Conservation (phyloP, 108 stramenopile genomes). For the Discostella stelligeroides region DNA sequence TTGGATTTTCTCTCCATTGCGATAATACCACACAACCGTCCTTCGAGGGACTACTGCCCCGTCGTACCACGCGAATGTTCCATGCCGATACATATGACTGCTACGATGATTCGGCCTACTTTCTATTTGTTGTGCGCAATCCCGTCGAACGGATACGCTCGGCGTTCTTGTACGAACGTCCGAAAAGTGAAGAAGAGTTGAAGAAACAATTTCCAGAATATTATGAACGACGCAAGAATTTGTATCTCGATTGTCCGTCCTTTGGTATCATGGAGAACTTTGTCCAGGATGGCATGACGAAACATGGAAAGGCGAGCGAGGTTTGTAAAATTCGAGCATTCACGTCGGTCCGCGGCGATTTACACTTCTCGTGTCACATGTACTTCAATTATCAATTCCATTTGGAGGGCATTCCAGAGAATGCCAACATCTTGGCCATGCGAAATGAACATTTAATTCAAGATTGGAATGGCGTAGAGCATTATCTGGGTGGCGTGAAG, state of each 20-base stretch:
- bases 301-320: slow-evolving; percentile 11
- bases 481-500: slow-evolving; percentile 31
- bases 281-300: slow-evolving; percentile 15
- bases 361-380: slow-evolving; percentile 34
- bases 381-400: slow-evolving; percentile 44
- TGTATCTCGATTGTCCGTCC: slow-evolving; percentile 1
- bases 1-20: slow-evolving; percentile 30
- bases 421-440: slow-evolving; percentile 26
- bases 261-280: slow-evolving; percentile 9
- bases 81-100: slow-evolving; percentile 30
- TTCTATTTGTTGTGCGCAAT: slow-evolving; percentile 37
- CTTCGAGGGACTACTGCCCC: slow-evolving; percentile 9
- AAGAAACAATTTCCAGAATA: background rate
- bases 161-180: slow-evolving; percentile 35
- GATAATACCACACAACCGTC: background rate
- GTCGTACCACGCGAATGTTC: slow-evolving; percentile 22
- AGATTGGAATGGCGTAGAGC: slow-evolving; percentile 31
- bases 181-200: slow-evolving; percentile 25
- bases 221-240: background rate
- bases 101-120: slow-evolving; percentile 30
- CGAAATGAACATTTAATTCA: slow-evolving; percentile 33
- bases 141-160: slow-evolving; percentile 34
- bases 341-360: slow-evolving; percentile 21
- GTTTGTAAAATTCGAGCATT: slow-evolving; percentile 20
- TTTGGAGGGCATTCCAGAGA: slow-evolving; percentile 25